Evolutionary conservation across 2,329 filamentous ascomycete species (phyloP).

Genomic region (Cordyceps farinosa): DNA sequence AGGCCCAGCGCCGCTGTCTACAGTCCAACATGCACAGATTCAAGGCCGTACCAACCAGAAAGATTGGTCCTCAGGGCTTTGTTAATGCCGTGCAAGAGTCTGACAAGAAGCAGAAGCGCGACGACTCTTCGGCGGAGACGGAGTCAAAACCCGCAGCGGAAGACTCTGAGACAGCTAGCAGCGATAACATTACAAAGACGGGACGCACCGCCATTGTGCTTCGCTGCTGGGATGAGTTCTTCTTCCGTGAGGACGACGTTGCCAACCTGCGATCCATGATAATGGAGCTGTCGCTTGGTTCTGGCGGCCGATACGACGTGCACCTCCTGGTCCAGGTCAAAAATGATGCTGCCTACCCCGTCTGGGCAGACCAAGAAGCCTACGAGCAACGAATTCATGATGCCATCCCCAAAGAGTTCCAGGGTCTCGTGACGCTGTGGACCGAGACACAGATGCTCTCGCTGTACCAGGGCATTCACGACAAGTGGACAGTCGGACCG

Average conservation of each 20-base stretch:
- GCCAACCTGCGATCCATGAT: slow-evolving; percentile 82
- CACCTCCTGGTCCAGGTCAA: slow-evolving; percentile 84
- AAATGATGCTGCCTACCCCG: slow-evolving; percentile 66
- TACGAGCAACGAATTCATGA: slow-evolving; percentile 66
- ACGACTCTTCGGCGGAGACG: slow-evolving; percentile 22
- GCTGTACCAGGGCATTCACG: slow-evolving; percentile 82
- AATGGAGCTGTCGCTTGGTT: slow-evolving; percentile 73
- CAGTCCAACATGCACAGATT: slow-evolving; percentile 69
- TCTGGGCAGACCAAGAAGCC: slow-evolving; percentile 70
- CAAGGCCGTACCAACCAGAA: slow-evolving; percentile 41
- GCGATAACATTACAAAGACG: slow-evolving; percentile 29
- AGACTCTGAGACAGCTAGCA: not conserved
- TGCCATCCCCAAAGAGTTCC: slow-evolving; percentile 78
- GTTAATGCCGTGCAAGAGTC: slow-evolving; percentile 40
- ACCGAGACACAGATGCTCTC: slow-evolving; percentile 89
- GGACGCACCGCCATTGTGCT: slow-evolving; percentile 74
- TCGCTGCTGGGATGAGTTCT: slow-evolving; percentile 75
- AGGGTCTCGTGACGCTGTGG: slow-evolving; percentile 85
- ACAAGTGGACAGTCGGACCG: slow-evolving; percentile 63
- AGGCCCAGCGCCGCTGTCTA: slow-evolving; percentile 71
- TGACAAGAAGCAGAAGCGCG: slow-evolving; percentile 17
- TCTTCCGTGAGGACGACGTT: slow-evolving; percentile 75
- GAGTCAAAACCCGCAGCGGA: not conserved
- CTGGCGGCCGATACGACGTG: slow-evolving; percentile 82
- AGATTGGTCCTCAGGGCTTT: slow-evolving; percentile 46